phyloP scores from a whole-genome alignment of 2,329 filamentous ascomycete genomes.

The Aspergillus piperis region DNA sequence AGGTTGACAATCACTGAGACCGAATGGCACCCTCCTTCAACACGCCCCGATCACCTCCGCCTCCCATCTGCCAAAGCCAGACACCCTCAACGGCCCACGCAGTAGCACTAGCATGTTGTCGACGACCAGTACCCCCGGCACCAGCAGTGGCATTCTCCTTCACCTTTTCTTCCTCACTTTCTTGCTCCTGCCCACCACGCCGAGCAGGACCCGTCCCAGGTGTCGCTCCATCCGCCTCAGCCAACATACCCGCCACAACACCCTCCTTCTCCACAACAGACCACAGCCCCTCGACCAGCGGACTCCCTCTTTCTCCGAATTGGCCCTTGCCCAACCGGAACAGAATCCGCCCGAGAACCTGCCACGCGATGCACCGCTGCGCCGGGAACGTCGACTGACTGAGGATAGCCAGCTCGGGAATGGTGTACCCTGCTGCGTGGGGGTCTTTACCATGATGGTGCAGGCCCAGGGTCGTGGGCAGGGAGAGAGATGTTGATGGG shows the following conservation, averaged over 20 bases:
- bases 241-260: slow-evolving; percentile 73
- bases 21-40: slow-evolving; percentile 37
- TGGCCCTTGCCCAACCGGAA: slow-evolving; percentile 78
- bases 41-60: slow-evolving; percentile 48
- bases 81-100: slow-evolving; percentile 86
- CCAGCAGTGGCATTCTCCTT: not conserved
- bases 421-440: slow-evolving; percentile 90
- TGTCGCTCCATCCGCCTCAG: slow-evolving; percentile 67
- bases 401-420: slow-evolving; percentile 79
- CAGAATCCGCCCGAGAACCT: slow-evolving; percentile 81
- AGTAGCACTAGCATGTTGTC: slow-evolving; percentile 72
- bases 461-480: slow-evolving; percentile 76
- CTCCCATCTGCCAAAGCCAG: slow-evolving; percentile 81
- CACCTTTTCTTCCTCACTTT: slow-evolving; percentile 26
- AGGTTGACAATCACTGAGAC: slow-evolving; percentile 22
- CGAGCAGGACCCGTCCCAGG: not conserved
- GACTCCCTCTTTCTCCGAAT: slow-evolving; percentile 62
- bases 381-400: slow-evolving; percentile 79
- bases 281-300: slow-evolving; percentile 80
- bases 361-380: slow-evolving; percentile 88
- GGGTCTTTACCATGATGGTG: slow-evolving; percentile 94
- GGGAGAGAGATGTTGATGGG: slow-evolving; percentile 69
- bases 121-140: slow-evolving; percentile 26
- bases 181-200: slow-evolving; percentile 34
- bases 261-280: slow-evolving; percentile 71